A percentile compares a stretch with the other conserved stretches of the same genome.
phyloP scores from a whole-genome alignment of 75 land plant species.

The Sequoia sempervirens region DNA sequence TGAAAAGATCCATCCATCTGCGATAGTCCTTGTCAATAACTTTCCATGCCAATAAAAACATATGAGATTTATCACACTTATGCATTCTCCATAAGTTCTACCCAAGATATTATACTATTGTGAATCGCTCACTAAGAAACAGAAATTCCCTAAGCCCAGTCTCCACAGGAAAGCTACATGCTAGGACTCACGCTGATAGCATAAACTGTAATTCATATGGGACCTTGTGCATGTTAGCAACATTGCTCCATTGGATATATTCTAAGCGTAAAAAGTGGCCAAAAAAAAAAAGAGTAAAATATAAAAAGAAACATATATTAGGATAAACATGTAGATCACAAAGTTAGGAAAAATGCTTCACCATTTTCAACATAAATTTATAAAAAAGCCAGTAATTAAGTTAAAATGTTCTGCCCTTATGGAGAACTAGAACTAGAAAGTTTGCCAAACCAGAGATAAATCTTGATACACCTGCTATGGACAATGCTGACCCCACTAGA shows the following conservation, averaged over 20 bases:
- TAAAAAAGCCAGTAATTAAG: neutral
- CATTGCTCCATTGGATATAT: neutral
- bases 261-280: neutral
- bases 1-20: constrained; percentile 99
- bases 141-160: neutral
- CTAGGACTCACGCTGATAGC: neutral
- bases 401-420: neutral
- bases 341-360: neutral
- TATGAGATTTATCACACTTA: neutral
- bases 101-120: neutral
- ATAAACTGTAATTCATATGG: neutral
- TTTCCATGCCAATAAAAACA: constrained; percentile 18
- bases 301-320: neutral
- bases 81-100: neutral
- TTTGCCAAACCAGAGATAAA: neutral
- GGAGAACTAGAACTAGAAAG: neutral
- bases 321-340: neutral
- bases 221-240: neutral
- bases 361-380: neutral
- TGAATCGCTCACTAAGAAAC: neutral
- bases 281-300: neutral
- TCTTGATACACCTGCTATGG: neutral
- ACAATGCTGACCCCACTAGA: neutral
- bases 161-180: neutral
- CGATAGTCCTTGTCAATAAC: constrained; percentile 80